These are phyloP conservation scores for Rhizopogon rudus DNA, from an alignment of 768 basidiomycete species.

Conservation along the genomic window DNA sequence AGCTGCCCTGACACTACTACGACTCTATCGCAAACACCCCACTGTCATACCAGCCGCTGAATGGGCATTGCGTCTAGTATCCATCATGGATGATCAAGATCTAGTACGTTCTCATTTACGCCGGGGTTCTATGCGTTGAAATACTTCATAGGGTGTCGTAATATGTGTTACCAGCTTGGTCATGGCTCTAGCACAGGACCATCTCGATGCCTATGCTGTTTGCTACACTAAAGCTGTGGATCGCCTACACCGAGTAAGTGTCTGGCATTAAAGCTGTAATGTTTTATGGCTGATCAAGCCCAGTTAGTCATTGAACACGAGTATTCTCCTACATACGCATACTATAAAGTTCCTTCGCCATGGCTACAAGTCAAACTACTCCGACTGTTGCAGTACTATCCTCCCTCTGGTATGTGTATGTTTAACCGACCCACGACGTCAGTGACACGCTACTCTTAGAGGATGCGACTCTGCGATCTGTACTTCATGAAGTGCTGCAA, in stretches of 20 bases:
- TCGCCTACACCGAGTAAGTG: conserved; percentile 70
- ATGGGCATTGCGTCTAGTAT: conserved; percentile 93
- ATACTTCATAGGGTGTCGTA: conserved; percentile 72
- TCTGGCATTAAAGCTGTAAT: background rate
- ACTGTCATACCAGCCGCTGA: conserved; percentile 90
- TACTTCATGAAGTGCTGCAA: conserved; percentile 79
- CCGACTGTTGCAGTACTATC: conserved; percentile 90
- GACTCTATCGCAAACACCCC: conserved; percentile 94
- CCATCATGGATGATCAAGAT: conserved; percentile 93
- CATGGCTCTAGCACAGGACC: conserved; percentile 91
- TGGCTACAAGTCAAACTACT: conserved; percentile 98
- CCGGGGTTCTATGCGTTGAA: background rate
- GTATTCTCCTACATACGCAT: conserved; percentile 84
- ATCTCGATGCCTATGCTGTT: conserved; percentile 84
- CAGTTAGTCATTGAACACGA: conserved; percentile 91
- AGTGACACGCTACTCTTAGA: conserved; percentile 41
- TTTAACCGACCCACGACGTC: conserved; percentile 1
- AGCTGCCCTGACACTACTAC: conserved; percentile 87
- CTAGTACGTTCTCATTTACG: conserved; percentile 41
- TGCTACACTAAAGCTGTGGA: conserved; percentile 96
- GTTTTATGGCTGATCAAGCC: conserved; percentile 5
- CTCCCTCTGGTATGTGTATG: conserved; percentile 72
- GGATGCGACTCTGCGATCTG: conserved; percentile 72
- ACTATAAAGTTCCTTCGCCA: conserved; percentile 96
- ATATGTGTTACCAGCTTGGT: conserved; percentile 91